Base-by-base conservation (phyloP, 2,329 filamentous ascomycete species). In the Pseudogymnoascus sp. region DNA sequence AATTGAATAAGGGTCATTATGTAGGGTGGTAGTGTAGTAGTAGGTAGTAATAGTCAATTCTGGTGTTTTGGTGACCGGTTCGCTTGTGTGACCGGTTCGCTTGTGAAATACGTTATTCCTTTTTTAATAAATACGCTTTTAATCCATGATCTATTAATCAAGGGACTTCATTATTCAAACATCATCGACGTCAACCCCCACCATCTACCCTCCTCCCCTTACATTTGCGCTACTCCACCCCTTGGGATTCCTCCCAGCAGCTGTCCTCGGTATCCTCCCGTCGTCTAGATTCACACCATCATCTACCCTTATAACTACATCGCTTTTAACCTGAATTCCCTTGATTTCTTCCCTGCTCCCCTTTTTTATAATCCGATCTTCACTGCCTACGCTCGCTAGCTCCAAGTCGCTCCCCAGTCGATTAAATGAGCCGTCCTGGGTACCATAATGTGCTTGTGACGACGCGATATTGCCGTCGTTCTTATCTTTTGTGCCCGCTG, bases 301-400 rank as follows among this genome's bases (percentile, higher is more conserved):
- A 56, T 56, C 47, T 18, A 56, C 47, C 47, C 47, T 56, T 56
- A 56, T 33, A 31, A 56, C 10, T 7, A 56, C 47, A 56, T 56
- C 47, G n/a, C 28, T 56, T 56, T 56, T 56, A 33, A 56, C 47
- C 25, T 56, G 47, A 33, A 56, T 56, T 12, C 47, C 47, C 14
- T 33, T 31, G n/a, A 56, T 56, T 18, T 33, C 47, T 56, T 56
- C 47, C 4, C 47, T 33, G n/a, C 47, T 33, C 21, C 25, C 47
- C n/a, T 16, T 18, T 18, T 18, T 56, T 56, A 56, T 56, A 33
- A 56, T 56, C n/a, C n/a, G 25, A 53, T 53, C 47, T 4, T 53
- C 47, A n/a, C 47, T 53, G 25, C 47, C 47, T 12, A 53, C 47
- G 47, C 47, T 53, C 25, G 47, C 47, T 31, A 53, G 25, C 25